phyloP scores from a whole-genome alignment of 106 monocot genomes.

The Phalaenopsis equestris region DNA sequence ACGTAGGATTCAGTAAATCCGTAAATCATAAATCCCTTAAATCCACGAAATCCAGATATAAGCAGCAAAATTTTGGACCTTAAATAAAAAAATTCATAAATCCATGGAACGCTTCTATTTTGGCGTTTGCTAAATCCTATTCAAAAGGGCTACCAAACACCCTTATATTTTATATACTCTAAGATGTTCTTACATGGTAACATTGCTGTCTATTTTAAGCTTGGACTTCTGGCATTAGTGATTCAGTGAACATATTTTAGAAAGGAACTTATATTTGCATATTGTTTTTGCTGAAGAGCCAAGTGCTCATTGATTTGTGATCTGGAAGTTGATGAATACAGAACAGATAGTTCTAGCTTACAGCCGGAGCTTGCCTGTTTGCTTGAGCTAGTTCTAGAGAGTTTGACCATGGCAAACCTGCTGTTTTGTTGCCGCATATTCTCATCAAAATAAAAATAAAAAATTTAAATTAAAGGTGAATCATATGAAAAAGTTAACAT shows the following conservation, averaged over 20 bases:
- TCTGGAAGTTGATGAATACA: slow-evolving; percentile 2
- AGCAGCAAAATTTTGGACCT: too few species aligned
- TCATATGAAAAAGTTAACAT: neutral
- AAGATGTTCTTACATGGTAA: neutral
- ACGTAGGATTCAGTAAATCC: too few species aligned
- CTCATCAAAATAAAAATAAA: neutral
- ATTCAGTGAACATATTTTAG: neutral
- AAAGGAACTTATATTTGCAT: neutral
- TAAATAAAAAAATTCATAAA: too few species aligned
- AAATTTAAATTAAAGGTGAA: neutral
- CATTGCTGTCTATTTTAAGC: neutral
- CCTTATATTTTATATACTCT: neutral
- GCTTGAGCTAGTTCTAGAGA: neutral
- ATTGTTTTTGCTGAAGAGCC: neutral
- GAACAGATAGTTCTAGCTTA: neutral
- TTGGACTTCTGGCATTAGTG: neutral
- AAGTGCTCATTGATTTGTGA: neutral
- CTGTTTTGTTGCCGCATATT: neutral
- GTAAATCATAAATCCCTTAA: too few species aligned
- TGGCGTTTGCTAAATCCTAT: too few species aligned
- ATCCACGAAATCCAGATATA: too few species aligned
- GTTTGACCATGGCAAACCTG: neutral
- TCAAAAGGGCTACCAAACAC: too few species aligned
- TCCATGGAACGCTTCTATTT: too few species aligned
- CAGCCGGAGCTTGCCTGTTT: neutral